A percentile compares a stretch with the other conserved stretches of the same genome.
phyloP scores from a whole-genome alignment of 805 yeast species.

The Saturnispora kantuleensis region DNA sequence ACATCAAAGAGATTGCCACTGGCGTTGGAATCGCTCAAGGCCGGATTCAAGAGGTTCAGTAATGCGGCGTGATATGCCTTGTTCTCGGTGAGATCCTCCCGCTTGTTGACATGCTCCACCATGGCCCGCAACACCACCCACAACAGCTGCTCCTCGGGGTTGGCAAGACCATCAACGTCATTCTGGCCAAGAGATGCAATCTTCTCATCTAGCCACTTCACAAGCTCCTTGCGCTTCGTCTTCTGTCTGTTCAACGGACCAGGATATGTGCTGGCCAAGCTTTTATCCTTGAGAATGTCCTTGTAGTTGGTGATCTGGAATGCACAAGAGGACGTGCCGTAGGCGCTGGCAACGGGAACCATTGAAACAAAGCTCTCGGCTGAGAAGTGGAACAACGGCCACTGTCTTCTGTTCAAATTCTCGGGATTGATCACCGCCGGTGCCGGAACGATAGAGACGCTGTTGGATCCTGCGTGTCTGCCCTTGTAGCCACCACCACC shows the following conservation, averaged over 20 bases:
- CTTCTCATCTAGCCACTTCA: conserved; percentile 50
- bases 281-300: conserved; percentile 31
- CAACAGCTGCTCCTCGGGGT: conserved; percentile 16
- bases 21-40: conserved; percentile 17
- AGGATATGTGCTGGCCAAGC: conserved; percentile 47
- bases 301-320: conserved; percentile 31
- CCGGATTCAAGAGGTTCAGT: conserved; percentile 34
- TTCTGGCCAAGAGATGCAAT: conserved; percentile 15
- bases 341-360: conserved; percentile 33
- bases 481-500: background rate
- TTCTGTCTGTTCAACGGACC: conserved; percentile 56
- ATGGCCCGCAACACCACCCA: conserved; percentile 23
- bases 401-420: conserved; percentile 49
- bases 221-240: conserved; percentile 55
- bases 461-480: conserved; percentile 5
- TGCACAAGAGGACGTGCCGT: conserved; percentile 23
- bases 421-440: conserved; percentile 40
- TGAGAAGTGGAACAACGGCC: conserved; percentile 69
- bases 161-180: conserved; percentile 11
- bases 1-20: conserved; percentile 14
- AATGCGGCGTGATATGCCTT: conserved; percentile 25
- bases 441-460: conserved; percentile 23
- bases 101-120: conserved; percentile 17
- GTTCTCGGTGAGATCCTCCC: conserved; percentile 20
- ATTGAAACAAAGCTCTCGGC: conserved; percentile 36